Percentiles rank a stretch among this genome's conserved stretches.
phyloP scores from a whole-genome alignment of 192 early-diverging fungal genomes.

The Coemansia sp. region DNA sequence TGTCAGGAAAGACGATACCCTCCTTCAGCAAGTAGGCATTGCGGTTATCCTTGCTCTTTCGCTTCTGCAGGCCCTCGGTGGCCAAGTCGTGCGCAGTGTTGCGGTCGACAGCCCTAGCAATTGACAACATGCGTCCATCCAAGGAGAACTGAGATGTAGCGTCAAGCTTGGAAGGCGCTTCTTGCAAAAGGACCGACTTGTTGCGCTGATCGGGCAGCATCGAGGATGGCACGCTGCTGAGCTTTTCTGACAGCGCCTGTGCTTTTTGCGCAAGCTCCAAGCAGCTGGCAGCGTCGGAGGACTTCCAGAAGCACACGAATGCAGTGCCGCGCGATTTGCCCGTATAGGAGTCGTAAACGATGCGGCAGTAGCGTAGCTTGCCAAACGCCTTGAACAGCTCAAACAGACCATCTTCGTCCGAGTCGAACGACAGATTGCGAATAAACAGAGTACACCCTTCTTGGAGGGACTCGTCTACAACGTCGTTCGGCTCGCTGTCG shows the following conservation, averaged over 20 bases:
- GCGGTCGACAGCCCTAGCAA: constrained; percentile 75
- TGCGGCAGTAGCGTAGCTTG: constrained; percentile 70
- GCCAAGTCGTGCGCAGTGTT: constrained; percentile 62
- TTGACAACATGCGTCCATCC: constrained; percentile 77
- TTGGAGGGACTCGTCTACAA: constrained; percentile 54
- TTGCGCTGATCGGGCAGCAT: constrained; percentile 19
- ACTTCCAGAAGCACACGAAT: constrained; percentile 81
- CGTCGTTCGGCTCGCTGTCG: constrained; percentile 33
- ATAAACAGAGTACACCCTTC: constrained; percentile 82
- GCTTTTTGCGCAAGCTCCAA: constrained; percentile 68
- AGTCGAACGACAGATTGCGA: constrained; percentile 89
- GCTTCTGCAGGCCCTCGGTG: constrained; percentile 56
- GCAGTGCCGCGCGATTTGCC: constrained; percentile 89
- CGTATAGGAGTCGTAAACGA: constrained; percentile 79
- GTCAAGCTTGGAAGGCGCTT: constrained; percentile 27
- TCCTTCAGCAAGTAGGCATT: constrained; percentile 88
- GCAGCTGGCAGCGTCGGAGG: constrained; percentile 69
- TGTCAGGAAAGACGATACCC: constrained; percentile 83
- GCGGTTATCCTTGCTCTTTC: constrained; percentile 72
- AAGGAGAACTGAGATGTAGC: constrained; percentile 59
- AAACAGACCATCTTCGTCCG: constrained; percentile 73
- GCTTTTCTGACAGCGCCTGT: constrained; percentile 49
- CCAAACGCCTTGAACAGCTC: constrained; percentile 51
- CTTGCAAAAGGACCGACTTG: constrained; percentile 54
- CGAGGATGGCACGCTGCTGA: constrained; percentile 37